Conservation (phyloP, 2,329 filamentous ascomycete genomes). For the Colletotrichum eremochloae region DNA sequence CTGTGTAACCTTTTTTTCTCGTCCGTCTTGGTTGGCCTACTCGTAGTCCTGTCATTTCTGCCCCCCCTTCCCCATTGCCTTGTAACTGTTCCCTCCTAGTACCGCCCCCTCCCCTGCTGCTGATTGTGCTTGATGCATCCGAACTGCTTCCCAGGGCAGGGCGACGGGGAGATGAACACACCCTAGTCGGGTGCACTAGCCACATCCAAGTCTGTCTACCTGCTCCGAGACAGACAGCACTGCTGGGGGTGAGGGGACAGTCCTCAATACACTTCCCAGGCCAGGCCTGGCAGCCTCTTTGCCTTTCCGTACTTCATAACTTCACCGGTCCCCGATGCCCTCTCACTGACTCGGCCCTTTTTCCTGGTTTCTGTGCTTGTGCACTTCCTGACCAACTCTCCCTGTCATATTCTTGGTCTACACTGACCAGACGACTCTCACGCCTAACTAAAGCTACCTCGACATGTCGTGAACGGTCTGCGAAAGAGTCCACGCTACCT, state of each 20-base stretch:
- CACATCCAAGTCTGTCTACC: conserved; percentile 39
- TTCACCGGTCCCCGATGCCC: conserved; percentile 39
- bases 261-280: conserved; percentile 40
- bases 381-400: conserved; percentile 25
- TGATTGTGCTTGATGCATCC: conserved; percentile 40
- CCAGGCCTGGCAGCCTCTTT: conserved; percentile 33
- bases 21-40: conserved; percentile 36
- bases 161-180: conserved; percentile 36
- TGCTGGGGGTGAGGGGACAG: conserved; percentile 28
- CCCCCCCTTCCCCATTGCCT: conserved; percentile 22
- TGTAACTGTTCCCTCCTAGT: conserved; percentile 38
- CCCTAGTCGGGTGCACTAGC: conserved; percentile 37
- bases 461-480: conserved; percentile 33
- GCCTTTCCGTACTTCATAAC: conserved; percentile 40
- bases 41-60: conserved; percentile 32
- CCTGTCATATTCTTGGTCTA: not conserved
- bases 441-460: conserved; percentile 3
- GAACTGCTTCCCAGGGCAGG: conserved; percentile 36
- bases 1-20: conserved; percentile 12
- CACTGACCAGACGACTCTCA: conserved; percentile 5
- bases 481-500: conserved; percentile 14
- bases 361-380: conserved; percentile 33
- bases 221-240: conserved; percentile 8
- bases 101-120: conserved; percentile 20
- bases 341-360: conserved; percentile 28